Evolutionary conservation across 176 grass and related monocot species (phyloP).

Genomic region (Microstegium vimineum): DNA sequence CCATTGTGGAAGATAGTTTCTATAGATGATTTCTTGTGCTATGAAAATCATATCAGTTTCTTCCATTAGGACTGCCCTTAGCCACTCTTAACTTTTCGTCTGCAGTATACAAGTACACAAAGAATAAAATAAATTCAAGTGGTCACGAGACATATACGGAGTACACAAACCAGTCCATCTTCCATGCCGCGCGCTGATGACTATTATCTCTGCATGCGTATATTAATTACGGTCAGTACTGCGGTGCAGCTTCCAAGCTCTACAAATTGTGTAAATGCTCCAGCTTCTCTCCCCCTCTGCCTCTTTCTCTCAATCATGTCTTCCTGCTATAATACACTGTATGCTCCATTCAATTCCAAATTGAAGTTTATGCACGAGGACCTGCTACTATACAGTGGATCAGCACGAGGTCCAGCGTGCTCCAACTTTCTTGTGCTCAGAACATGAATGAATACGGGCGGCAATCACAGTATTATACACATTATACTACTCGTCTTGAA

Average conservation of each 20-base stretch:
- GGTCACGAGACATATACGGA: background rate
- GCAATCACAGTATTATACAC: background rate
- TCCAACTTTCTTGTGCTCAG: slow-evolving; percentile 21
- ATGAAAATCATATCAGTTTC: no score
- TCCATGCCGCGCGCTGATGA: no score
- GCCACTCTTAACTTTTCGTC: background rate
- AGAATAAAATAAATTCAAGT: background rate
- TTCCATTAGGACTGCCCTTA: no score
- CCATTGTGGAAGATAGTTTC: no score
- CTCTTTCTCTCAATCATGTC: slow-evolving; percentile 20
- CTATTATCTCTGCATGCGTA: background rate
- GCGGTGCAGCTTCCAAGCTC: slow-evolving; percentile 26
- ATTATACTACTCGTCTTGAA: no score
- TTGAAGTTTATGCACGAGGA: background rate
- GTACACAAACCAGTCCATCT: background rate
- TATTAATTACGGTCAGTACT: slow-evolving; percentile 23
- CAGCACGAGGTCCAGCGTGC: slow-evolving; percentile 17
- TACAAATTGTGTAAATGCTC: slow-evolving; percentile 42
- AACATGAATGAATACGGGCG: background rate
- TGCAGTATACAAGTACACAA: background rate
- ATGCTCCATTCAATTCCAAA: slow-evolving; percentile 25
- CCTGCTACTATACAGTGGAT: slow-evolving; percentile 7
- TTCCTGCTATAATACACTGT: background rate
- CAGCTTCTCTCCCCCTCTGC: slow-evolving; percentile 37
- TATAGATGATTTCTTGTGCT: no score